These are phyloP conservation scores for Botryotinia convoluta DNA, from an alignment of 2,329 filamentous ascomycete genomes.

Conservation along the genomic window DNA sequence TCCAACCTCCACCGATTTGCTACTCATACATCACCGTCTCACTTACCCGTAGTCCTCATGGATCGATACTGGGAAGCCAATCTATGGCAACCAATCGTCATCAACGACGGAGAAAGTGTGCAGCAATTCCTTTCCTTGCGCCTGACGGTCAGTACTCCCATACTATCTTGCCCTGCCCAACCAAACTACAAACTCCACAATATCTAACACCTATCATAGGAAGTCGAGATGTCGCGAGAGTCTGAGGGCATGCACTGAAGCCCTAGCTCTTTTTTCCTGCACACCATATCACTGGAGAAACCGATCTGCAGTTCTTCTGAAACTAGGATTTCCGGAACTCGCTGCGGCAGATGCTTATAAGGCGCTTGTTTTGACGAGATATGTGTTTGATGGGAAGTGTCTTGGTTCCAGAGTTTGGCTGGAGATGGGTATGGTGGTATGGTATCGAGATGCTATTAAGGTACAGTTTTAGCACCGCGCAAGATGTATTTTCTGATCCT, in stretches of 20 bases:
- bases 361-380: conserved; percentile 14
- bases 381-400: background rate
- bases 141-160: too few species aligned
- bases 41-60: background rate
- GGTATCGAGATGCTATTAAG: background rate
- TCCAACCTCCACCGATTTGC: background rate
- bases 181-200: too few species aligned
- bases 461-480: background rate
- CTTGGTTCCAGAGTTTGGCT: background rate
- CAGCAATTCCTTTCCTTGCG: background rate
- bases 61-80: background rate
- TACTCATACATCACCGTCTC: background rate
- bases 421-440: background rate
- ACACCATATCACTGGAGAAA: conserved; percentile 8
- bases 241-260: background rate
- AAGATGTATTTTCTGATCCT: background rate
- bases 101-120: background rate
- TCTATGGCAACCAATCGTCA: background rate
- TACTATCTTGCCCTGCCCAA: too few species aligned
- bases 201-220: background rate
- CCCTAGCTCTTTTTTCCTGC: background rate
- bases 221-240: background rate
- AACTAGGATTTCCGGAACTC: conserved; percentile 22
- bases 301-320: conserved; percentile 9
- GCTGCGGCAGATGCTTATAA: conserved; percentile 24